phyloP scores from a whole-genome alignment of 495 filamentous ascomycete genomes.

The Apiosordaria backusii region DNA sequence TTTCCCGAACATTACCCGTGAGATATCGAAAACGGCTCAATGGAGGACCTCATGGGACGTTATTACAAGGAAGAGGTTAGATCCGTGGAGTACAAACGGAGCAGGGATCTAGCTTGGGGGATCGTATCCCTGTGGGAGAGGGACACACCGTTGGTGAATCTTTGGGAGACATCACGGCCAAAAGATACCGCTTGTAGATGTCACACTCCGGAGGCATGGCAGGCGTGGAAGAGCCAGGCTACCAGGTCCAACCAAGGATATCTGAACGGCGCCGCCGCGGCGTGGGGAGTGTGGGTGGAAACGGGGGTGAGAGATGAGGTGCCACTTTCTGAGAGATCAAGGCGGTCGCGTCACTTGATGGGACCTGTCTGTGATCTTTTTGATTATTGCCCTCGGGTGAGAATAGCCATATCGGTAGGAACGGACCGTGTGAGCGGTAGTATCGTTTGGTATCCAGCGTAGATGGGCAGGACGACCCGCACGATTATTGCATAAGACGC shows the following conservation, averaged over 20 bases:
- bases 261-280: constrained; percentile 33
- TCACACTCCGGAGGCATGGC: constrained; percentile 15
- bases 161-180: constrained; percentile 7
- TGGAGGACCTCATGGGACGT: constrained; percentile 9
- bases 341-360: constrained; percentile 34
- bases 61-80: constrained; percentile 1
- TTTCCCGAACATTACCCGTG: constrained; percentile 24
- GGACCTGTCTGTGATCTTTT: constrained; percentile 15
- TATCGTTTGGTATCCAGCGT: constrained; percentile 23
- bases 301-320: constrained; percentile 11
- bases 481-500: constrained; percentile 24
- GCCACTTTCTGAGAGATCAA: constrained; percentile 5
- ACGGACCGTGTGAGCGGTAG: constrained; percentile 44
- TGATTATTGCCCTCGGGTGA: constrained; percentile 25
- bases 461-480: constrained; percentile 12
- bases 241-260: constrained; percentile 24
- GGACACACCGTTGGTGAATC: constrained; percentile 8
- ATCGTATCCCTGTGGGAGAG: background rate
- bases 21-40: constrained; percentile 17
- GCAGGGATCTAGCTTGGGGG: constrained; percentile 9
- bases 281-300: constrained; percentile 27
- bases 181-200: constrained; percentile 18
- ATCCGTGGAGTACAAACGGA: constrained; percentile 13
- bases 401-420: constrained; percentile 44
- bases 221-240: constrained; percentile 7